Base-by-base conservation (phyloP, 345 rosid species). In the Populus deltoides region DNA sequence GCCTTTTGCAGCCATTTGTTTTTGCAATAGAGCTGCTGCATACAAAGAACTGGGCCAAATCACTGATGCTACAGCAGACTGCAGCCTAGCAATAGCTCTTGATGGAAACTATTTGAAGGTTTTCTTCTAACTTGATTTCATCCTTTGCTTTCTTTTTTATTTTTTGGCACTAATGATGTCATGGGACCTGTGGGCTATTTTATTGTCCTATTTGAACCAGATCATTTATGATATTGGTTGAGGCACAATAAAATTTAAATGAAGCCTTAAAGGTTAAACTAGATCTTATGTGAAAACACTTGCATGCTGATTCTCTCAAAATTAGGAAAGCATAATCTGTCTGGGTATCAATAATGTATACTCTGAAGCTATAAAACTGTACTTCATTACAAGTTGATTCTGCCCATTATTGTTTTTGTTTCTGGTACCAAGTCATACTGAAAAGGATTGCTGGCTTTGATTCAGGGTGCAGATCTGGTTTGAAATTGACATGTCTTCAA, bases 1-100 rank as follows among this genome's bases (percentile, higher is more conserved):
- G 43, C 92, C 97, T 73, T 93, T 91, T 86, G 92, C 97, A 36
- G 99, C 98, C 70, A 86, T 92, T 79, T 96, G 99, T 84, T 92
- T 92, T 82, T 96, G 97, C 84, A 96, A 94, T 85, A 97, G 99
- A 81, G 98, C 99, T 81, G 98, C 97, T 51, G 94, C 97, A 16
- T 89, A 89, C 87, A 94, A 92, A 75, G 91, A 94, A 53, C 74
- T 90, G 82, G 92, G 95, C 78, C 97, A 91, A 85, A 77, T 89
- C 36, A 89, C 89, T 47, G 98, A 93, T 79, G 98, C 98, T 71
- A 91, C 91, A 84, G 95, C 99, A 53, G 99, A 96, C 81, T 96
- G 99, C 93, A 93, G 93, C 87, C 90, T 96, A 67, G 97, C 97
- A 77, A 90, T 92, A 77, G 98, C 99, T 79, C 93, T 96, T 63